Evolutionary conservation across 306 rosid species (phyloP), one percentile per base, ranked within the genome.

Genomic region (Gillenia trifoliata): DNA sequence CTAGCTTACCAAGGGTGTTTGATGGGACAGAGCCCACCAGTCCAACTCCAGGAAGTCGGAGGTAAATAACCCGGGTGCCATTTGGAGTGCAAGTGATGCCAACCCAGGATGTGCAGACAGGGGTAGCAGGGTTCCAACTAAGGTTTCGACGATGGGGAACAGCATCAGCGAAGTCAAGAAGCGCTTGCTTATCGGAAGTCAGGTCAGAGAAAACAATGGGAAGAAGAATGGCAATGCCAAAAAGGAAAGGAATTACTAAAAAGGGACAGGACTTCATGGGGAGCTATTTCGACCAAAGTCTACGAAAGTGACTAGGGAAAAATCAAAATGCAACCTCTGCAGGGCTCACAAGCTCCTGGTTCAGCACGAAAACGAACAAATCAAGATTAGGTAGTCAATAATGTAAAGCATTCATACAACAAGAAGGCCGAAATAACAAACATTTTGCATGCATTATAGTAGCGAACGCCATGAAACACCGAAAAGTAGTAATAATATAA

Each of bases 11-110:
- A 3, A 93, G 85, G 33, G 98, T 93, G 68, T 82, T 82, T 26
- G 87, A 29, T 22, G 97, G 97, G 47, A 93, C 86, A 19, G 87
- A 22, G 63, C 98, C 98, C 2, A 89, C 77, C 34, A 93, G 87
- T 73, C 97, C 98, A 25, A 89, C 74, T 52, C 97, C 98, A 2
- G 98, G 97, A 75, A 91, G 93, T 67, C 94, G 89, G 43, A 91
- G 83, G 29, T n/a, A 50, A 65, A 20, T 41, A 76, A 91, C 91
- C 49, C 84, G 92, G 62, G 85, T 85, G 67, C 73, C 13, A 78
- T 89, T 25, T 43, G 36, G 10, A 74, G 66, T 74, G 82, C 97
- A 91, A 68, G 75, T 78, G 75, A 91, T 63, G 45, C 97, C 97
- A 56, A 85, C 61, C 97, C 97, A 91, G 75, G 89, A 76, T 45